These are phyloP conservation scores for Hyaloscypha finlandica DNA, from an alignment of 495 filamentous ascomycete genomes.

Conservation along the genomic window DNA sequence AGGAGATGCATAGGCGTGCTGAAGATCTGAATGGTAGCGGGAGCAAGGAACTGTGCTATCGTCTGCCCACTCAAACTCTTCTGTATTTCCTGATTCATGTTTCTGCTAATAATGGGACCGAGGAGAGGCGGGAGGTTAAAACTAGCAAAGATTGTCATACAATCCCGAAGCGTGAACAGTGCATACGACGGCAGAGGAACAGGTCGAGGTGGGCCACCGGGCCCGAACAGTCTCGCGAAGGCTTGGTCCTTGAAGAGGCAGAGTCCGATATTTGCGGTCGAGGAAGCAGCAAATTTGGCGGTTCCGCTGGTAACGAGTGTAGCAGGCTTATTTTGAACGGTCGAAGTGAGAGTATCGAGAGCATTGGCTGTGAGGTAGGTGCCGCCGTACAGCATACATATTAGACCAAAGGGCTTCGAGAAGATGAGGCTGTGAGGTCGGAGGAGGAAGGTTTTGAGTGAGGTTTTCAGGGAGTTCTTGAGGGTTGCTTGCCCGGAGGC, in stretches of 20 bases:
- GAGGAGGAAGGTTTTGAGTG: conserved; percentile 62
- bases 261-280: conserved; percentile 82
- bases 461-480: conserved; percentile 61
- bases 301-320: conserved; percentile 67
- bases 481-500: conserved; percentile 81
- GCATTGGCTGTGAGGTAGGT: conserved; percentile 91
- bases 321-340: conserved; percentile 55
- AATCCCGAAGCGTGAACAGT: conserved; percentile 84
- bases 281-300: conserved; percentile 81
- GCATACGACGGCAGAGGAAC: conserved; percentile 66
- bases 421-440: conserved; percentile 72
- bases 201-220: conserved; percentile 50
- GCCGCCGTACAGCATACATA: conserved; percentile 85
- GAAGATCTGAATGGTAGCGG: conserved; percentile 76
- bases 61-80: conserved; percentile 47
- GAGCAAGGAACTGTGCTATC: conserved; percentile 78
- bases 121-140: conserved; percentile 88
- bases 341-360: conserved; percentile 79
- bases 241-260: conserved; percentile 92
- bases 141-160: conserved; percentile 87
- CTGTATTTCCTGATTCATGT: conserved; percentile 50
- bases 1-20: conserved; percentile 88
- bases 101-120: conserved; percentile 60
- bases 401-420: conserved; percentile 81
- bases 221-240: conserved; percentile 82